Conservation (phyloP, 345 rosid genomes). For the Lepidium aucheri region DNA sequence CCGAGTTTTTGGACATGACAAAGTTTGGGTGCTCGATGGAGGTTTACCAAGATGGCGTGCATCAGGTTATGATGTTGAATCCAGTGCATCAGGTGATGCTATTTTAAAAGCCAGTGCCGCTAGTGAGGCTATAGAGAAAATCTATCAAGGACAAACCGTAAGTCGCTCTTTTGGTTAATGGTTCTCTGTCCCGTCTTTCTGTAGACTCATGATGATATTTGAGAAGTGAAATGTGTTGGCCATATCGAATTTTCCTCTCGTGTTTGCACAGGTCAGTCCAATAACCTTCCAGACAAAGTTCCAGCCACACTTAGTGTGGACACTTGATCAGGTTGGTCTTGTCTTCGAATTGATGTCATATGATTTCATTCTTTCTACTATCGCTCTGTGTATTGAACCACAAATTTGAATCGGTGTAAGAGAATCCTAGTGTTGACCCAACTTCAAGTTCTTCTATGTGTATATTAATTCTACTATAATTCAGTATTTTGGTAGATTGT, state of each 20-base stretch:
- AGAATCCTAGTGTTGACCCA: too few relatives aligned
- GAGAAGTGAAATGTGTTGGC: background rate
- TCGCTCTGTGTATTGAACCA: too few relatives aligned
- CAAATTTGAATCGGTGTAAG: too few relatives aligned
- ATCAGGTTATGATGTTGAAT: conserved; percentile 94
- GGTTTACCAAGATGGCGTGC: conserved; percentile 99
- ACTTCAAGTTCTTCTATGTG: too few relatives aligned
- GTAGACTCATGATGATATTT: background rate
- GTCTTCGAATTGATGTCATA: background rate
- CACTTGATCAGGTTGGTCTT: conserved; percentile 72
- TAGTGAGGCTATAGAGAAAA: conserved; percentile 90
- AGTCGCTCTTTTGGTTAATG: conserved; percentile 19
- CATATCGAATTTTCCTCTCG: background rate
- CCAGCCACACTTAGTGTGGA: conserved; percentile 87
- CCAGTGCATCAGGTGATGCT: conserved; percentile 95
- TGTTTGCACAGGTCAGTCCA: conserved; percentile 60
- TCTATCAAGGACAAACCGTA: conserved; percentile 77
- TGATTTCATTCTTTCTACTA: background rate
- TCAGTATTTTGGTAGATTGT: background rate
- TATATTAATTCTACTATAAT: too few relatives aligned
- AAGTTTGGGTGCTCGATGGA: conserved; percentile 94
- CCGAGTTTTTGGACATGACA: conserved; percentile 84
- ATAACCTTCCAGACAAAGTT: conserved; percentile 72
- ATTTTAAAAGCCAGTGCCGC: conserved; percentile 97
- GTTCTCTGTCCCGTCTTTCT: background rate